Evolutionary conservation across 2,329 filamentous ascomycete species (phyloP).

Genomic region (Ceratocystis albifundus): DNA sequence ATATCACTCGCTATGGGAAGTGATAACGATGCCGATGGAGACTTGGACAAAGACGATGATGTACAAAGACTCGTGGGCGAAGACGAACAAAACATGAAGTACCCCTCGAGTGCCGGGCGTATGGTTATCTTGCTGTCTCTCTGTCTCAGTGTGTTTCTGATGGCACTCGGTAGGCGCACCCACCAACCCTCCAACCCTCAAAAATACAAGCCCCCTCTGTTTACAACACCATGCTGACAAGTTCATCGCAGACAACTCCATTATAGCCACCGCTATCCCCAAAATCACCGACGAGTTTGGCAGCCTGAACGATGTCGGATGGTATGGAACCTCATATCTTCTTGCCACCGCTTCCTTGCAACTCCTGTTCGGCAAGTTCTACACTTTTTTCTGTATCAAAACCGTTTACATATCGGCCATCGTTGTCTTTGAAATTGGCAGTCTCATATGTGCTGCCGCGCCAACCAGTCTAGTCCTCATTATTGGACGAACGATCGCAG

Average conservation of each 20-base stretch:
- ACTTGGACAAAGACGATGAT: slow-evolving; percentile 1
- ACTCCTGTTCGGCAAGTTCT: slow-evolving; percentile 34
- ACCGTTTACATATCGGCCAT: slow-evolving; percentile 33
- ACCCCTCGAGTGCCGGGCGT: slow-evolving; percentile 4
- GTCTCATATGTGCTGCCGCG: slow-evolving; percentile 33
- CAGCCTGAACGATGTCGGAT: slow-evolving; percentile 38
- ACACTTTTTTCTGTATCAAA: slow-evolving; percentile 37
- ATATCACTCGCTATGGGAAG: slow-evolving; percentile 6
- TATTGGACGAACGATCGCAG: slow-evolving; percentile 31
- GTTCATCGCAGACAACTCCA: slow-evolving; percentile 30
- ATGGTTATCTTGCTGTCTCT: slow-evolving; percentile 28
- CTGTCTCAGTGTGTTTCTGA: slow-evolving; percentile 32
- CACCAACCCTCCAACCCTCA: too few relatives aligned
- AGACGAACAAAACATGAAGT: background rate
- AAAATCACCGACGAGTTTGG: slow-evolving; percentile 36
- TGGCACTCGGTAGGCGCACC: slow-evolving; percentile 31
- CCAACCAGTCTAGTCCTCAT: slow-evolving; percentile 31
- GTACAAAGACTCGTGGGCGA: background rate
- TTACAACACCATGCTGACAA: background rate
- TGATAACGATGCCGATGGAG: slow-evolving; percentile 3
- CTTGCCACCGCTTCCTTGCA: slow-evolving; percentile 35
- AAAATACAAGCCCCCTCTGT: background rate
- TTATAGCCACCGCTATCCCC: slow-evolving; percentile 37
- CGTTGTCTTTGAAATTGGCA: slow-evolving; percentile 36
- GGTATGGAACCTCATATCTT: slow-evolving; percentile 39